Evolutionary conservation across 225 moss, liverwort and hornwort genomes (phyloP).

Genomic region (Asterella californica): DNA sequence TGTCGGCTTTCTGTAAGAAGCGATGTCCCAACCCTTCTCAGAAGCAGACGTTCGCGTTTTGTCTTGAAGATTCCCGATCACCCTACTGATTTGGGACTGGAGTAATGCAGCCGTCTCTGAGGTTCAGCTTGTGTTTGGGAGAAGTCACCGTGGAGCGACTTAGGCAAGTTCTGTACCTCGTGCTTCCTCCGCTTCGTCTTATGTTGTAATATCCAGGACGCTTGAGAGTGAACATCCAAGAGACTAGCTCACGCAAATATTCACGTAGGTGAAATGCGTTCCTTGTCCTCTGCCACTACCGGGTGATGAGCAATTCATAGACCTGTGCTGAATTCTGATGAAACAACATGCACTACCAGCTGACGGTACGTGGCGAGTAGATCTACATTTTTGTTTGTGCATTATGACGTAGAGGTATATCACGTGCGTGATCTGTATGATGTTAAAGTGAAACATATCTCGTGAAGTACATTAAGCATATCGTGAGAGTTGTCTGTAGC

Average conservation of each 20-base stretch:
- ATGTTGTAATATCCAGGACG: too few relatives aligned
- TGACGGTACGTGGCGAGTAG: background rate
- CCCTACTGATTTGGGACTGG: background rate
- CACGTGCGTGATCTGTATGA: too few relatives aligned
- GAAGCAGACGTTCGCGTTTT: conserved; percentile 24
- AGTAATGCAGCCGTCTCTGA: too few relatives aligned
- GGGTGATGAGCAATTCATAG: conserved; percentile 7
- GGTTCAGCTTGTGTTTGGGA: background rate
- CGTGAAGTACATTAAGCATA: too few relatives aligned
- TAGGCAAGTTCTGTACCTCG: background rate
- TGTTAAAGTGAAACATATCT: too few relatives aligned
- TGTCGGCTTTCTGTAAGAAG: conserved; percentile 78
- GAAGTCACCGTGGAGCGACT: background rate
- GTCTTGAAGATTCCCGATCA: background rate
- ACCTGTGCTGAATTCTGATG: conserved; percentile 19
- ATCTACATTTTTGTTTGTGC: too few relatives aligned
- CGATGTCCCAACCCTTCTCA: conserved; percentile 72
- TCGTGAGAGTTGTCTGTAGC: too few relatives aligned
- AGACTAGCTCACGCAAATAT: too few relatives aligned
- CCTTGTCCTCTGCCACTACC: background rate
- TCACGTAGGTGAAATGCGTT: too few relatives aligned
- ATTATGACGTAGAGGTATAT: too few relatives aligned
- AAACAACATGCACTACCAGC: conserved; percentile 18
- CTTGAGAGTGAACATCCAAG: too few relatives aligned
- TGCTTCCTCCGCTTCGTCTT: background rate